phyloP scores from a whole-genome alignment of 2,329 filamentous ascomycete genomes.

The Sarocladiaceae sp. region DNA sequence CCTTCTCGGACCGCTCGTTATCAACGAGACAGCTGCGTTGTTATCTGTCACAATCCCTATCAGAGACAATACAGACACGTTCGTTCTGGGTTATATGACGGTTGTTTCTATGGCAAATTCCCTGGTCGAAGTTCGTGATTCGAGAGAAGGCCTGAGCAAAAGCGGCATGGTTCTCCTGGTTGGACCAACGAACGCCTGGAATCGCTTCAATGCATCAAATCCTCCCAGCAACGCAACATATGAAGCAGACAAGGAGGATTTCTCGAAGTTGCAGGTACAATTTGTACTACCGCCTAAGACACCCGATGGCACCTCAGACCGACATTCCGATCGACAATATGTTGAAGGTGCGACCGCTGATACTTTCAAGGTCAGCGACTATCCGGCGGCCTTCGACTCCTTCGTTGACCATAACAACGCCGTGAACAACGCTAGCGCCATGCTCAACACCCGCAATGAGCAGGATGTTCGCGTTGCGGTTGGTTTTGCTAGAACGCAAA shows the following conservation, averaged over 20 bases:
- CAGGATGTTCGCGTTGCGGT: slow-evolving; percentile 65
- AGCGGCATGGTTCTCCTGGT: slow-evolving; percentile 69
- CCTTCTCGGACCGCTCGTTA: slow-evolving; percentile 69
- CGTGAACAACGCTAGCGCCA: slow-evolving; percentile 65
- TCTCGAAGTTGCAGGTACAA: slow-evolving; percentile 43
- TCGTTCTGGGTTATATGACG: slow-evolving; percentile 80
- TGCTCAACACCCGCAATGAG: slow-evolving; percentile 70
- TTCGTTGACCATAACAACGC: slow-evolving; percentile 47
- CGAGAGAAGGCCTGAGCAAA: slow-evolving; percentile 64
- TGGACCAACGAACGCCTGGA: slow-evolving; percentile 62
- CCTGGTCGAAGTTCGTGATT: slow-evolving; percentile 57
- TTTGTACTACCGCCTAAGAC: slow-evolving; percentile 56
- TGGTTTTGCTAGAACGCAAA: slow-evolving; percentile 71
- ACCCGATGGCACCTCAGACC: slow-evolving; percentile 25
- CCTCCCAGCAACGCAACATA: slow-evolving; percentile 45
- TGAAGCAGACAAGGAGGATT: slow-evolving; percentile 29
- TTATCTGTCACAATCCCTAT: slow-evolving; percentile 80
- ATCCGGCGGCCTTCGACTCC: slow-evolving; percentile 57
- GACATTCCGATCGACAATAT: slow-evolving; percentile 11
- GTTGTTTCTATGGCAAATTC: slow-evolving; percentile 66
- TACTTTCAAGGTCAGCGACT: slow-evolving; percentile 57
- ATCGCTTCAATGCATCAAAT: slow-evolving; percentile 50
- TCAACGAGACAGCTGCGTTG: slow-evolving; percentile 71
- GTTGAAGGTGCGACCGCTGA: slow-evolving; percentile 25
- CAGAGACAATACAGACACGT: slow-evolving; percentile 53